Base-by-base conservation (phyloP, 2,329 filamentous ascomycete genomes). In the Arthroderma uncinatum region DNA sequence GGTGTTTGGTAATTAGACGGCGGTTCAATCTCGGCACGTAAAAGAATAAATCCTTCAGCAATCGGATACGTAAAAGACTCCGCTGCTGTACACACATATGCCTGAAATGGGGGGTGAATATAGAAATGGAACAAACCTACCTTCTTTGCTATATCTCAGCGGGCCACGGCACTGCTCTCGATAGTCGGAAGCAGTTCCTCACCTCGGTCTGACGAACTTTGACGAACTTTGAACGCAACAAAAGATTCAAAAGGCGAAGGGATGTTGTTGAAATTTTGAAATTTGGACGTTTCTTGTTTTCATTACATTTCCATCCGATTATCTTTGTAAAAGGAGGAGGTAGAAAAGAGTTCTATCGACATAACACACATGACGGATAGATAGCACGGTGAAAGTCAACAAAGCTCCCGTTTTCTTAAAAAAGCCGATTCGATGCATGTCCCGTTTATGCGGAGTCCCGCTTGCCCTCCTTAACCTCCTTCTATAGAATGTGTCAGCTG, bases 401-500 rank as follows among this genome's bases (percentile, higher is more conserved):
- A 53, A 34, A 53, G 19, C 14, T 19, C 25, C 28, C 28, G 19
- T 34, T 34, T 36, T 53, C 23, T 34, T 53, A 44, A 57, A 60
- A 30, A 55, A 39, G 50, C 50, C 28, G 30, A 53, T 53, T 16
- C n/a, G 9, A 34, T 53, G 55, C 37, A 39, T 64, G 64, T 64
- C 71, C 69, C 68, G 68, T 75, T 80, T 83, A 95, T 79, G 87
- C 90, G 68, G 83, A 77, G 74, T 94, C 89, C 67, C 89, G 84
- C 85, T 93, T 95, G 78, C 90, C 92, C 79, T 96, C 91, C 82
- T 87, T 91, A 72, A 90, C 82, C 83, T 96, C 93, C 83, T 97
- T 98, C 92, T 95, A 76, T 76, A 68, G 55, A 52, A 63, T 56
- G 59, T 64, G 68, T 76, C 67, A 75, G 72, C 63, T 50, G 25